Evolutionary conservation across 805 yeast species (phyloP), one percentile per base, ranked within the genome.

Genomic region (Candida jianshihensis): DNA sequence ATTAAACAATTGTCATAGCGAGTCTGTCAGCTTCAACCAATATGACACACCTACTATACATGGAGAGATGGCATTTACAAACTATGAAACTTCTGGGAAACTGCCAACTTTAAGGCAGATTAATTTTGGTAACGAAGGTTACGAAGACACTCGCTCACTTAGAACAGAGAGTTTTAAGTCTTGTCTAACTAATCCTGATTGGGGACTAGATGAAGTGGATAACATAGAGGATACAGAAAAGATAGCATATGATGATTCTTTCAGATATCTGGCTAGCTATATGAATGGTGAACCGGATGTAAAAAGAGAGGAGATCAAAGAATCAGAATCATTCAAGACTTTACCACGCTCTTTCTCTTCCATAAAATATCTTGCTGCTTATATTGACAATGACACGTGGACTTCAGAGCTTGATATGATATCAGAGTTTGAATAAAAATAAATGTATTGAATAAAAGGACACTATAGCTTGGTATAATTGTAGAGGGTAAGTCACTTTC

Each of bases 231-330:
- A 12, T 29, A 22, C 31, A 18, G 40, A 39, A 33, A 33, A 42
- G 27, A 31, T 59, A 7, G 36, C 44, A 4, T 33, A 44, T 11
- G 72, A 66, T 39, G 62, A 61, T 10, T 71, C 77, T 0, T 71
- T 60, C 45, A 60, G 61, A 0, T 72, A 71, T 39, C 51, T 72
- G 18, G 73, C 68, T 2, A 57, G 56, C 3, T 39, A 60, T 6
- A 37, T 64, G 5, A 49, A 54, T 9, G 59, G 56, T n/a, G 50
- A 54, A 3, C 27, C 35, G 6, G 30, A 35, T 10, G n/a, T 34
- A 14, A 9, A 26, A 6, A 34, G 25, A 10, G 44, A 37, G 9
- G 31, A 18, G 2, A 5, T 45, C n/a, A 39, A 37, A 25, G 36
- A 33, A 3, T 42, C 51, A 7, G 49, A 43, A 2, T 40, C 50